Conservation (phyloP, 352 stramenopile genomes). For the Blastocystis sp. region DNA sequence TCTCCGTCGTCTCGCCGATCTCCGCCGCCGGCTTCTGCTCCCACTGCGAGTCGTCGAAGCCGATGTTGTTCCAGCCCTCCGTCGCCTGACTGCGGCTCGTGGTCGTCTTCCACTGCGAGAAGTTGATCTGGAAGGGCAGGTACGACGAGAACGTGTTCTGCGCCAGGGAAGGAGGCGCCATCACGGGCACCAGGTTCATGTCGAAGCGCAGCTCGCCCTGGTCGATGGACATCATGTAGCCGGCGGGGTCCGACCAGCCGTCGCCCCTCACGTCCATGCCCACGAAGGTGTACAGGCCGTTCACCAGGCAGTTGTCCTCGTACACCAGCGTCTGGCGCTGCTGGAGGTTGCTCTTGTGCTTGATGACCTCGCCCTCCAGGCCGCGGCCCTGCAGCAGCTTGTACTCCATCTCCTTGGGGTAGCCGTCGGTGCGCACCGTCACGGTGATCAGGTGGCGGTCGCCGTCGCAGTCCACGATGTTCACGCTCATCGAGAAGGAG, state of each 20-base stretch:
- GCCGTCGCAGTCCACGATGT: background rate
- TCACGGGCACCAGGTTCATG: background rate
- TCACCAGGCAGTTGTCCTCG: slow-evolving; percentile 17
- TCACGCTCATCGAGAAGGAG: background rate
- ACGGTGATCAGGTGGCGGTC: slow-evolving; percentile 39
- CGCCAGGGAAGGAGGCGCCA: background rate
- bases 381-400: slow-evolving; percentile 17
- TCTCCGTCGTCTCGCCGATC: background rate
- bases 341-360: background rate
- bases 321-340: background rate
- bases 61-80: background rate
- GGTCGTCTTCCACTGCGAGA: background rate
- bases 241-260: background rate
- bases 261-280: background rate
- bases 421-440: background rate
- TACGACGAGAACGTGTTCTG: slow-evolving; percentile 15
- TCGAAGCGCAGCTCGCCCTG: slow-evolving; percentile 14
- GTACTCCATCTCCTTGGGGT: slow-evolving; percentile 7
- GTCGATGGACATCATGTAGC: slow-evolving; percentile 24
- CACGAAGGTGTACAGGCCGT: slow-evolving; percentile 6
- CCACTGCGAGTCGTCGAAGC: slow-evolving; percentile 48
- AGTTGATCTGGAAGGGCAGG: slow-evolving; percentile 57
- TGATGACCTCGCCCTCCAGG: background rate
- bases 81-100: background rate
- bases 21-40: background rate